Conservation (phyloP, 2,329 filamentous ascomycete species). For the Paraphoma chrysanthemicola region DNA sequence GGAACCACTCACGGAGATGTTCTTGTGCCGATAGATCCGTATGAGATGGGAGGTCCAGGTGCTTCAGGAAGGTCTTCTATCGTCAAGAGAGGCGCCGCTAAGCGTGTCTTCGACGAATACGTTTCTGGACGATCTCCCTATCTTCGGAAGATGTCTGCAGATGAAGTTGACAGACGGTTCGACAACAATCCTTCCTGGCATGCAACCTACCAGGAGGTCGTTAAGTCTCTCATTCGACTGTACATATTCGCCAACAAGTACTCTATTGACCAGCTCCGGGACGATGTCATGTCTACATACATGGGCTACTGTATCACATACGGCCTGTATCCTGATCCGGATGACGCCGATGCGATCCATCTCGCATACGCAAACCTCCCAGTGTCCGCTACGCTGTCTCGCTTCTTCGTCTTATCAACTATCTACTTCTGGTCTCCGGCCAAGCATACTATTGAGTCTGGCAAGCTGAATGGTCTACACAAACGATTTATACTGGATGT, state of each 20-base stretch:
- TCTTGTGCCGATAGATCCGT: neutral
- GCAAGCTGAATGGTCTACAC: conserved; percentile 1
- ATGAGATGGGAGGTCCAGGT: neutral
- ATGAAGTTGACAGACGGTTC: conserved; percentile 3
- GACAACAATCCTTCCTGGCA: conserved; percentile 6
- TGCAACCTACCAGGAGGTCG: conserved; percentile 6
- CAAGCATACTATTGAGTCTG: conserved; percentile 1
- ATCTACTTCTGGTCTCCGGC: conserved; percentile 4
- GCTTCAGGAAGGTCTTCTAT: neutral
- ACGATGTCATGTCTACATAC: conserved; percentile 8
- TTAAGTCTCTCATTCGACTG: conserved; percentile 3
- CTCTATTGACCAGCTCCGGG: conserved; percentile 3
- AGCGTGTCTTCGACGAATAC: conserved; percentile 6
- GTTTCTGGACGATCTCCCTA: conserved; percentile 2
- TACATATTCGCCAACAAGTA: conserved; percentile 7
- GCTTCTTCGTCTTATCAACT: conserved; percentile 4
- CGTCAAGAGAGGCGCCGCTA: neutral
- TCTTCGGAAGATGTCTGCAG: neutral
- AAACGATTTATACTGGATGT: conserved; percentile 3
- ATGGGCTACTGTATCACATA: conserved; percentile 5
- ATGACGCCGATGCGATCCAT: conserved; percentile 1
- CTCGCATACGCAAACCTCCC: conserved; percentile 3
- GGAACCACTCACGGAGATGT: neutral
- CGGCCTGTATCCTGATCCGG: conserved; percentile 5
- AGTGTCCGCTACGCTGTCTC: neutral